These are phyloP conservation scores for Podaxis pistillaris DNA, from an alignment of 768 basidiomycete genomes.

Conservation along the genomic window DNA sequence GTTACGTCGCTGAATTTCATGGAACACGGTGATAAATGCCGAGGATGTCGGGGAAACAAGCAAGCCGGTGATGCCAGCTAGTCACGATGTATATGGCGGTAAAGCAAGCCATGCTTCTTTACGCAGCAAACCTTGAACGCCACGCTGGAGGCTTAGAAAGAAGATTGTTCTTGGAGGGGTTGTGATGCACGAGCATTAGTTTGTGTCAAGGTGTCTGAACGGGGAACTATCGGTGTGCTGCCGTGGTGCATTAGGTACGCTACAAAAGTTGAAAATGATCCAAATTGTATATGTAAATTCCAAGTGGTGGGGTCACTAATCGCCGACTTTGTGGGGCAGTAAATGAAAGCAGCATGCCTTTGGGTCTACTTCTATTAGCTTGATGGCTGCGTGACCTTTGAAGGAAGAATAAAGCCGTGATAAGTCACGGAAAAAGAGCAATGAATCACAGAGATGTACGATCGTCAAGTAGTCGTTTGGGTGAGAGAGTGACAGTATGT, in stretches of 20 bases:
- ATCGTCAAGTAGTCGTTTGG: background rate
- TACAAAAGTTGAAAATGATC: background rate
- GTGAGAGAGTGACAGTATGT: slow-evolving; percentile 1
- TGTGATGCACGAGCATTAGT: background rate
- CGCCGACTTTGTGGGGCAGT: background rate
- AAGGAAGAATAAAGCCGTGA: background rate
- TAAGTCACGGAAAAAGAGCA: background rate
- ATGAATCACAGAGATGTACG: background rate
- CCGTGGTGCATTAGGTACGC: background rate
- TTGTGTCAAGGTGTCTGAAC: background rate
- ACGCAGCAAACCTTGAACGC: background rate
- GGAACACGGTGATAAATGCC: background rate
- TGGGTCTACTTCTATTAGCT: background rate
- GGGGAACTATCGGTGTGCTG: background rate
- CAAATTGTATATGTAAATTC: background rate
- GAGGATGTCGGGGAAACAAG: slow-evolving; percentile 9
- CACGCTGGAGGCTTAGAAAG: slow-evolving; percentile 5
- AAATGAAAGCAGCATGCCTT: background rate
- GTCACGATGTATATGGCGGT: background rate
- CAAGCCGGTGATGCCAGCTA: background rate
- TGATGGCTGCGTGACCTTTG: too few species aligned
- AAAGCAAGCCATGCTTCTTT: background rate
- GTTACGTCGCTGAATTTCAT: background rate
- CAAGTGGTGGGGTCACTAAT: background rate
- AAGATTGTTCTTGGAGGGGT: background rate